Percentiles rank a stretch among this genome's conserved stretches.
phyloP scores from a whole-genome alignment of 805 yeast genomes.

The Wickerhamomyces strasburgensis region DNA sequence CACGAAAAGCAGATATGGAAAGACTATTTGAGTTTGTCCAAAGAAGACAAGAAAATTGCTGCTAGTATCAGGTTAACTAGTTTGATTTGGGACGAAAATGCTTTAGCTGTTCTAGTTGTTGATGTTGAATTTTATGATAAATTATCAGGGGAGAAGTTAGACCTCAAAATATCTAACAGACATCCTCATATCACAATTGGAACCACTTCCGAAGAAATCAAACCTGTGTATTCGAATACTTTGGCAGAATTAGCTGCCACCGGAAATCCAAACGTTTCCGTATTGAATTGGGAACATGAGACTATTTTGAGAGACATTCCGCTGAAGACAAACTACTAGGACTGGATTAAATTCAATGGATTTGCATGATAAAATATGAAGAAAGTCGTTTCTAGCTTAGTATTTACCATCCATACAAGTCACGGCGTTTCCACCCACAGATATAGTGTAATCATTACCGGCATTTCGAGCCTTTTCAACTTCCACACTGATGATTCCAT shows the following conservation, averaged over 20 bases:
- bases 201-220: constrained; percentile 37
- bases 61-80: constrained; percentile 39
- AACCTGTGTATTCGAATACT: constrained; percentile 50
- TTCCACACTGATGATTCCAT: constrained; percentile 30
- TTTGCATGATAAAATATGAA: no score
- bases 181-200: constrained; percentile 75
- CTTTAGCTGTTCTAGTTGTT: constrained; percentile 52
- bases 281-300: constrained; percentile 10
- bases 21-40: constrained; percentile 16
- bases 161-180: constrained; percentile 34
- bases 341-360: no score
- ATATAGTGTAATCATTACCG: constrained; percentile 10
- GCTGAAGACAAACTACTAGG: constrained; percentile 17
- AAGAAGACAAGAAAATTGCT: neutral
- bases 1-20: constrained; percentile 26
- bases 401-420: constrained; percentile 33
- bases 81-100: constrained; percentile 45
- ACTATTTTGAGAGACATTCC: constrained; percentile 4
- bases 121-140: constrained; percentile 11
- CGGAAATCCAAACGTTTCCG: constrained; percentile 6
- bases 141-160: constrained; percentile 7
- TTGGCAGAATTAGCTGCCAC: constrained; percentile 24
- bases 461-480: constrained; percentile 16
- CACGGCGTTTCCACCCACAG: constrained; percentile 37
- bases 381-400: neutral